phyloP scores from a whole-genome alignment of 306 rosid genomes.

The Mimosa pudica region DNA sequence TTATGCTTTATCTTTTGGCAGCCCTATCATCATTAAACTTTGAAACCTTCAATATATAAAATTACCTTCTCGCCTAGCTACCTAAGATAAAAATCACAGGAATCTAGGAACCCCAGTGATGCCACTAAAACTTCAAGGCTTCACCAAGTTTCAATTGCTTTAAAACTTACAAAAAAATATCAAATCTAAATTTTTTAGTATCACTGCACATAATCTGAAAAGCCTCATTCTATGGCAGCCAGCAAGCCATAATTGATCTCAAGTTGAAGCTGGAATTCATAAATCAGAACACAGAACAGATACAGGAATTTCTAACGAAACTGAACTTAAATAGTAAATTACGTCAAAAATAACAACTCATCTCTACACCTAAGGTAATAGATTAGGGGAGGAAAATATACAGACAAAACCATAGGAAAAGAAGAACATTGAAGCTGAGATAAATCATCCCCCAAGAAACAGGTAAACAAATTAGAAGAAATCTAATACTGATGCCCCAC shows the following conservation, averaged over 20 bases:
- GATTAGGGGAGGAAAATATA: not conserved
- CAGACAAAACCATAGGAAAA: not conserved
- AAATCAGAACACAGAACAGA: not conserved
- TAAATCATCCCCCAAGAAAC: slow-evolving; percentile 18
- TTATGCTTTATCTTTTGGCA: not conserved
- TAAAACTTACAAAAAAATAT: not conserved
- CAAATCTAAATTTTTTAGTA: not conserved
- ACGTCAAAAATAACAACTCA: not conserved
- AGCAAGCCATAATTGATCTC: not conserved
- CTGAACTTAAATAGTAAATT: not conserved
- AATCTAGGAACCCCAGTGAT: not conserved
- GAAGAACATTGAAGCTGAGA: slow-evolving; percentile 1
- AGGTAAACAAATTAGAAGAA: slow-evolving; percentile 15
- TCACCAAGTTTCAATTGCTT: not conserved
- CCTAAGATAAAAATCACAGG: not conserved
- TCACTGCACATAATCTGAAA: not conserved
- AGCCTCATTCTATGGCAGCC: not conserved
- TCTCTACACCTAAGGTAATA: not conserved
- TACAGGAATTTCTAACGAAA: not conserved
- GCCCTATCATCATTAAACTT: not conserved
- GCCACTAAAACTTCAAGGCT: not conserved
- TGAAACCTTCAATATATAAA: slow-evolving; percentile 5
- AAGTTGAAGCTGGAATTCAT: not conserved
- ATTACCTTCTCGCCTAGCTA: not conserved
- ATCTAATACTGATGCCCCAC: not conserved